These are phyloP conservation scores for Vitis amurensis DNA, from an alignment of 164 flowering plant genomes.

Conservation along the genomic window DNA sequence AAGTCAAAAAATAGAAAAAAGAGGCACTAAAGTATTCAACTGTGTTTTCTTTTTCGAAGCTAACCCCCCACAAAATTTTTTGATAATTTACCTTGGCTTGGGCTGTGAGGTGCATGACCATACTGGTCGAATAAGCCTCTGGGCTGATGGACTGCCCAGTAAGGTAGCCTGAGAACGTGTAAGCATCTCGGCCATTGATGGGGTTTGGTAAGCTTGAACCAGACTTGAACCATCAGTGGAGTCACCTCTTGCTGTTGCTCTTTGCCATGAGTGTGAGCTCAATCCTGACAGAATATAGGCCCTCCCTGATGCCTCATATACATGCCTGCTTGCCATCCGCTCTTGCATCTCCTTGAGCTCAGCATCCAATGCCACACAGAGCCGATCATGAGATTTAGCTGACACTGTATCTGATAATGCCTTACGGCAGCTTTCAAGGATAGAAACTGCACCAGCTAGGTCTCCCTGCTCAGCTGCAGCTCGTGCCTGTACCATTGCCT, in stretches of 20 bases:
- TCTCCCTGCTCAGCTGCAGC: conserved; percentile 65
- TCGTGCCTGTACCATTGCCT: conserved; percentile 67
- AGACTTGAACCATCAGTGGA: conserved; percentile 49
- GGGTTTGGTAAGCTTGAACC: conserved; percentile 59
- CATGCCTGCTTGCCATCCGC: conserved; percentile 60
- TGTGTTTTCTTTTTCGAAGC: background rate
- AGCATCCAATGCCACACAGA: conserved; percentile 55
- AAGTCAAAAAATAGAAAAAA: background rate
- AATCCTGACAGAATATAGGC: conserved; percentile 71
- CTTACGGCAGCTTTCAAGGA: conserved; percentile 45
- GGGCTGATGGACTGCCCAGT: conserved; percentile 39
- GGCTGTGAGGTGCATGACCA: conserved; percentile 26
- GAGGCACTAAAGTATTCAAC: background rate
- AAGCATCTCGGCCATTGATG: conserved; percentile 67
- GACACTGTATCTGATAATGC: conserved; percentile 43
- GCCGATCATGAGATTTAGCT: conserved; percentile 42
- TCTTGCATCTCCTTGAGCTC: conserved; percentile 81
- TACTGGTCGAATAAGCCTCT: conserved; percentile 25
- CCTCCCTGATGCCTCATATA: conserved; percentile 65
- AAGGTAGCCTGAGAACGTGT: conserved; percentile 53
- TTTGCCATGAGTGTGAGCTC: conserved; percentile 76
- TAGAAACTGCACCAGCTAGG: conserved; percentile 39
- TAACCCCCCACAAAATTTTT: background rate
- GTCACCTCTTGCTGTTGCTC: conserved; percentile 80
- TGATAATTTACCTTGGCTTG: conserved; percentile 29